Evolutionary conservation across 2,329 filamentous ascomycete genomes (phyloP).

Genomic region (Xylaria polymorpha): DNA sequence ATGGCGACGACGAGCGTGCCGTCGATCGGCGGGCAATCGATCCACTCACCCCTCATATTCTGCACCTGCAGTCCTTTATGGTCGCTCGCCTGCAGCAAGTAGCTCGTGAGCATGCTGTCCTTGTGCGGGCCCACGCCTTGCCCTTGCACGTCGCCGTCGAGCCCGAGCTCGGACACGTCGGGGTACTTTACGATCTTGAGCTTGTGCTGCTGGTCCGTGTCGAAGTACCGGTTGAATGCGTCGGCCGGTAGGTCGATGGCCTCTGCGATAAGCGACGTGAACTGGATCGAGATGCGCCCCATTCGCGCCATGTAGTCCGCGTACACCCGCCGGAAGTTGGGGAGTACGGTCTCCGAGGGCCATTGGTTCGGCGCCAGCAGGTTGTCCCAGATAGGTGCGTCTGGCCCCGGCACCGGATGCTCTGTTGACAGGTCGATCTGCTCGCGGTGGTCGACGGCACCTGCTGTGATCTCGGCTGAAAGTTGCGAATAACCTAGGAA

Average conservation of each 20-base stretch:
- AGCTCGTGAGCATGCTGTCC: conserved; percentile 84
- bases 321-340: conserved; percentile 75
- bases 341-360: conserved; percentile 73
- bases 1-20: conserved; percentile 89
- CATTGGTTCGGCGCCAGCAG: conserved; percentile 83
- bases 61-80: conserved; percentile 85
- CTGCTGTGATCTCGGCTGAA: conserved; percentile 77
- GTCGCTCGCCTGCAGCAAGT: conserved; percentile 81
- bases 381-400: conserved; percentile 77
- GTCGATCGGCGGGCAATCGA: conserved; percentile 80
- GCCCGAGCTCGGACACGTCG: conserved; percentile 70
- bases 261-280: conserved; percentile 85
- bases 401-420: conserved; percentile 71
- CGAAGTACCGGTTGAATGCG: conserved; percentile 84
- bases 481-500: conserved; percentile 77
- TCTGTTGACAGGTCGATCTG: conserved; percentile 89
- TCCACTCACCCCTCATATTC: conserved; percentile 81
- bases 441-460: conserved; percentile 81
- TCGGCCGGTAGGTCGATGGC: conserved; percentile 76
- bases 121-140: conserved; percentile 83
- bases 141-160: conserved; percentile 55
- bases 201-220: conserved; percentile 81
- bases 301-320: conserved; percentile 81
- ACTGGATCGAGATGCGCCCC: conserved; percentile 76
- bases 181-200: conserved; percentile 91